phyloP scores from a whole-genome alignment of 73 alveolate species.

The Paramecium tetraurelia region DNA sequence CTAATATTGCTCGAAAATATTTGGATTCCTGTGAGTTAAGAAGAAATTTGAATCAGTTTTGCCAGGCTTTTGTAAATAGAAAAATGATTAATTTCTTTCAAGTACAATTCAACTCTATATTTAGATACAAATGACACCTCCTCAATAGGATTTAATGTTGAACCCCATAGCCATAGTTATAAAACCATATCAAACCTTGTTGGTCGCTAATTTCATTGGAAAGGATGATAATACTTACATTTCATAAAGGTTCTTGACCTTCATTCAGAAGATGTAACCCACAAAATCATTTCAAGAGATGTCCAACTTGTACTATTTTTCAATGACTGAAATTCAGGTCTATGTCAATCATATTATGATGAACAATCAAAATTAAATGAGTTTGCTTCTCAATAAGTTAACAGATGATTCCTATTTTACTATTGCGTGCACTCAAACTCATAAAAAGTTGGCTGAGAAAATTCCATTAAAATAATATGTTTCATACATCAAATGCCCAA shows the following conservation, averaged over 20 bases:
- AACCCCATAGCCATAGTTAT: background rate
- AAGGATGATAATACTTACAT: background rate
- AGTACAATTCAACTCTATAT: background rate
- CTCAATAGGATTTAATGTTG: background rate
- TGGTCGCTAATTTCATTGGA: background rate
- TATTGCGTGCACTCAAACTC: background rate
- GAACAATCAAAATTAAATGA: background rate
- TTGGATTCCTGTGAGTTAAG: background rate
- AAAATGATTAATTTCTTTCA: background rate
- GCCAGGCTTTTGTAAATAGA: background rate
- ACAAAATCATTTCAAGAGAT: background rate
- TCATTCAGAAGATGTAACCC: background rate
- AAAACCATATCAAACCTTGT: background rate
- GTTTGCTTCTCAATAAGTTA: background rate
- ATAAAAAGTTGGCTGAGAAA: background rate
- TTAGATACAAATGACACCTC: background rate
- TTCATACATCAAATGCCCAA: background rate
- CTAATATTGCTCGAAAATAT: background rate
- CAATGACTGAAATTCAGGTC: background rate
- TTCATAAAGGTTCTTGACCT: background rate
- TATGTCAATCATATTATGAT: conserved; percentile 6
- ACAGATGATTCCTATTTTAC: background rate
- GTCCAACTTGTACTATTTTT: background rate
- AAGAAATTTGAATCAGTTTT: background rate
- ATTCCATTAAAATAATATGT: background rate